These are phyloP conservation scores for Prunus yedoensis DNA, from an alignment of 331 rosid species.

Conservation along the genomic window DNA sequence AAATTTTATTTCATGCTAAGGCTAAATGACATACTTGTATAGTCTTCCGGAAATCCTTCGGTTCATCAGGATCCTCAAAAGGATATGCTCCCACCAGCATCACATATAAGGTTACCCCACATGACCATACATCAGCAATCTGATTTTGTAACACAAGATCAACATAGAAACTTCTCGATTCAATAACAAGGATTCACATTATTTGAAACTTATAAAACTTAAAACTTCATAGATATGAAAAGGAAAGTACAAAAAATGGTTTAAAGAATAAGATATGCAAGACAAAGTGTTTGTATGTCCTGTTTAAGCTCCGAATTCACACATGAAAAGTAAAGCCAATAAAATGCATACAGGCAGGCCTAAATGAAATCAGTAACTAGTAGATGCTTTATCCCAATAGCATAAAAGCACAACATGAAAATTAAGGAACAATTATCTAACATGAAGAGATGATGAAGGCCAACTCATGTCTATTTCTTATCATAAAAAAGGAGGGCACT, in stretches of 20 bases:
- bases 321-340: neutral
- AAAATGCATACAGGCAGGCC: neutral
- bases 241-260: neutral
- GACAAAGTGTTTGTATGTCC: neutral
- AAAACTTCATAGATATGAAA: neutral
- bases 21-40: constrained; percentile 58
- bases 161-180: neutral
- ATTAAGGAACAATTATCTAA: neutral
- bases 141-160: constrained; percentile 35
- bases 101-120: constrained; percentile 93
- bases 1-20: constrained; percentile 15
- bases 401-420: neutral
- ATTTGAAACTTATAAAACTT: neutral
- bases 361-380: neutral
- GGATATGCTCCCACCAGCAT: constrained; percentile 91
- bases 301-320: neutral
- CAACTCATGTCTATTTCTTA: neutral
- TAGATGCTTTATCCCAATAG: neutral
- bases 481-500: neutral
- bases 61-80: constrained; percentile 87
- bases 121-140: constrained; percentile 98
- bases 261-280: neutral
- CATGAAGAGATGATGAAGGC: neutral
- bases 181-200: neutral
- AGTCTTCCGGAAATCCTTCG: constrained; percentile 82